Base-by-base conservation (phyloP, 768 basidiomycete species). In the Rhizopogon roseolus region DNA sequence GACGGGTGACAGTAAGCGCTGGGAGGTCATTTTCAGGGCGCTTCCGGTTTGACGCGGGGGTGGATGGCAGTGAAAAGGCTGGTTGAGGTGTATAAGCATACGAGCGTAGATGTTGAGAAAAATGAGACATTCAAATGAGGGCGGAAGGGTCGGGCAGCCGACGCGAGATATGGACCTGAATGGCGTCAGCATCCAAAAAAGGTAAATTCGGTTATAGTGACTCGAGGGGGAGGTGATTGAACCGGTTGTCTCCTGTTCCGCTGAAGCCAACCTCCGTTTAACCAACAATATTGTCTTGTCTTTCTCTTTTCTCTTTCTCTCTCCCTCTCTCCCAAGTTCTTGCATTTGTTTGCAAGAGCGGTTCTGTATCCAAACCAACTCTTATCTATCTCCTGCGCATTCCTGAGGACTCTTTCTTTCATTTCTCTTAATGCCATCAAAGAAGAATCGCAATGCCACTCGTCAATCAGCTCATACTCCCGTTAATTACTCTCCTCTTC, bases 321-420 rank as follows among this genome's bases (percentile, higher is more conserved):
- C 22, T 22, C 22, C 22, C 22, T 22, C 3, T 3, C 22, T 22
- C 22, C 22, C 3, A 22, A 43, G 67, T 36, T 61, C 66, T 68
- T 68, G 66, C 52, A 68, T 68, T 68, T 49, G 54, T 57, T 67
- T 67, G 67, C 66, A 67, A 67, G 66, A 56, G 25, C 65, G 49
- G 34, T 36, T 36, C 11, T 36, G 34, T 13, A 36, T 36, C 10
- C 10, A 36, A 13, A 10, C 34, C 11, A 11, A 51, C 34, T 43
- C 43, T 63, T 60, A 64, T 60, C 57, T 62, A 56, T 54, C 39
- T 59, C 49, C 19, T 67, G 68, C 4, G 51, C 36, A 32, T 43
- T 22, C 28, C 45, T 27, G 49, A 50, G 52, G 49, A 41, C 43
- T 57, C 43, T 34, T 48, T 17, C 25, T 41, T n/a, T 55, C 54